A percentile compares a stretch with the other conserved stretches of the same genome.
Conservation (phyloP, 2,329 filamentous ascomycete species). For the Colletotrichum phormii region DNA sequence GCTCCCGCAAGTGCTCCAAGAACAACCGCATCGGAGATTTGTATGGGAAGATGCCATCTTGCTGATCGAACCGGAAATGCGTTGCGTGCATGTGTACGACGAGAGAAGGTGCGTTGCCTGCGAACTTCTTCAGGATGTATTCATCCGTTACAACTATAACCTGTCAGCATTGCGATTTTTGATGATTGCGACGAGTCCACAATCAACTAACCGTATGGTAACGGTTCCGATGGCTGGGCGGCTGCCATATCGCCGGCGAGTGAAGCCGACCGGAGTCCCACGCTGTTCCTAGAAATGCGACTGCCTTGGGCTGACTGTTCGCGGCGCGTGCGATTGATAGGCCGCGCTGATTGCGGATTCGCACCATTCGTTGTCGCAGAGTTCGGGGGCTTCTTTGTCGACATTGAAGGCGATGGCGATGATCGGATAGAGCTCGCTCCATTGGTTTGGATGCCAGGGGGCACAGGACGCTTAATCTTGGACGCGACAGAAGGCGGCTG, state of each 20-base stretch:
- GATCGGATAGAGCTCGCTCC: constrained; percentile 67
- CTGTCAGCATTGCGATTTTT: constrained; percentile 36
- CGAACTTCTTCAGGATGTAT: constrained; percentile 87
- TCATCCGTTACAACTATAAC: constrained; percentile 75
- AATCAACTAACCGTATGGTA: constrained; percentile 62
- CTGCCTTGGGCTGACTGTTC: constrained; percentile 62
- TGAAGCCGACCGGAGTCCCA: constrained; percentile 61
- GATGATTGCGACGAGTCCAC: background rate
- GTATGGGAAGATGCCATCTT: constrained; percentile 92
- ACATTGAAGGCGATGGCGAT: constrained; percentile 69
- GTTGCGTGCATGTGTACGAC: constrained; percentile 86
- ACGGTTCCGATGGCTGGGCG: constrained; percentile 55
- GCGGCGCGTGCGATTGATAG: constrained; percentile 68
- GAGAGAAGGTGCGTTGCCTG: constrained; percentile 81
- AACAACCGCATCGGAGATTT: constrained; percentile 89
- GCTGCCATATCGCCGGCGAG: constrained; percentile 55
- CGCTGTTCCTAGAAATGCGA: constrained; percentile 63
- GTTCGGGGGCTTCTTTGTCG: constrained; percentile 65
- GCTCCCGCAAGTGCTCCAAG: constrained; percentile 79
- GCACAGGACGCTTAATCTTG: constrained; percentile 77
- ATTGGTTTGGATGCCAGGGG: constrained; percentile 75
- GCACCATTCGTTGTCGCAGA: constrained; percentile 55
- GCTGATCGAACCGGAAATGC: constrained; percentile 92
- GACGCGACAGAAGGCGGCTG: constrained; percentile 55
- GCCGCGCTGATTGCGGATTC: constrained; percentile 55